Evolutionary conservation across 495 filamentous ascomycete genomes (phyloP).

Genomic region (Penicillium samsonianum): DNA sequence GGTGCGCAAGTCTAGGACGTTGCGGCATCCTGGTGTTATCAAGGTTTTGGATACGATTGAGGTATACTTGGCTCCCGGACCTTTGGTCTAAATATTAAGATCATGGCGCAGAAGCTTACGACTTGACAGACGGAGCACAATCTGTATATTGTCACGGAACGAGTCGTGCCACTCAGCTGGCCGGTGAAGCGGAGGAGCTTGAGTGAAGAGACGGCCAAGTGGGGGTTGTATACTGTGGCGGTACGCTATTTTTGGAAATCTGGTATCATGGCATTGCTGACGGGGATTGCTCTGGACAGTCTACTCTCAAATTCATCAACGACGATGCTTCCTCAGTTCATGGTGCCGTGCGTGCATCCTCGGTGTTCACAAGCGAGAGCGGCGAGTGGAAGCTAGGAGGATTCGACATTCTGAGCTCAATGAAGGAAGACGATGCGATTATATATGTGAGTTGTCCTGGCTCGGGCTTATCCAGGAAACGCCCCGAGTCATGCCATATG

Average conservation of each 20-base stretch:
- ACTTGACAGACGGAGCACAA: slow-evolving; percentile 74
- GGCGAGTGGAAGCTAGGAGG: slow-evolving; percentile 97
- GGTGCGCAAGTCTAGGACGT: slow-evolving; percentile 83
- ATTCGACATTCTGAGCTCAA: slow-evolving; percentile 88
- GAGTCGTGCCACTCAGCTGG: slow-evolving; percentile 82
- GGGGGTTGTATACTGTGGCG: slow-evolving; percentile 86
- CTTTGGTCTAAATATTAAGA: not conserved
- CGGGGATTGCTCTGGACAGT: slow-evolving; percentile 45
- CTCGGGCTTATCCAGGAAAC: not conserved
- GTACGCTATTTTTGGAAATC: slow-evolving; percentile 41
- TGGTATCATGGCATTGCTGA: not conserved
- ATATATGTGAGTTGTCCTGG: slow-evolving; percentile 71
- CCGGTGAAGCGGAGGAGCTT: slow-evolving; percentile 80
- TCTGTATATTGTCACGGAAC: slow-evolving; percentile 94
- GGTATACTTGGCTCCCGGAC: slow-evolving; percentile 47
- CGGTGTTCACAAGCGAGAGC: slow-evolving; percentile 89
- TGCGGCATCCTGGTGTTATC: slow-evolving; percentile 92
- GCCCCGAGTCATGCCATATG: not conserved
- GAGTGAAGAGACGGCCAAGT: slow-evolving; percentile 88
- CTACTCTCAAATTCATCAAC: slow-evolving; percentile 94
- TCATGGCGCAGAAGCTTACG: slow-evolving; percentile 2
- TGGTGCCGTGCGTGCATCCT: slow-evolving; percentile 78
- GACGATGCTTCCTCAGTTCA: slow-evolving; percentile 89
- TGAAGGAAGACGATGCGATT: slow-evolving; percentile 91
- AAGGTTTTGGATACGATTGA: slow-evolving; percentile 93